These are phyloP conservation scores for Buxus sempervirens DNA, from an alignment of 164 flowering plant genomes.

Conservation along the genomic window DNA sequence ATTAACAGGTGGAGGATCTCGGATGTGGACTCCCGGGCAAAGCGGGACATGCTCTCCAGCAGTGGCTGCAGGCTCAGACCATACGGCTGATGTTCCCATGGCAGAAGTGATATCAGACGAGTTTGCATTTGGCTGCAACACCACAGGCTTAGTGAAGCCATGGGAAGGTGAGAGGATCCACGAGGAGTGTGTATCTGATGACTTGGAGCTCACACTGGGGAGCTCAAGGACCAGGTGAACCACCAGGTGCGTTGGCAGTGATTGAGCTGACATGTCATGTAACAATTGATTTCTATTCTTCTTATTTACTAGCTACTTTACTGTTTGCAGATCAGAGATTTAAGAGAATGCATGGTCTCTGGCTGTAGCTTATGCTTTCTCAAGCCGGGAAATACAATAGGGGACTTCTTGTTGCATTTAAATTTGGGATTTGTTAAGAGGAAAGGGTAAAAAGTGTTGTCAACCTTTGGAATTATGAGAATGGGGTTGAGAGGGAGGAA, in stretches of 20 bases:
- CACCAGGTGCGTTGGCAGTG: conserved; percentile 40
- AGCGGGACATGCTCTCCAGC: conserved; percentile 97
- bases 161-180: conserved; percentile 99
- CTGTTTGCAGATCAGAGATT: conserved; percentile 24
- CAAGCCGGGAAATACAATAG: conserved; percentile 4
- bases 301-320: conserved; percentile 4
- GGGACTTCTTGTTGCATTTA: background rate
- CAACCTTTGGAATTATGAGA: no score
- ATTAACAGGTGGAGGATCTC: conserved; percentile 55
- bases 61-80: conserved; percentile 53
- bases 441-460: background rate
- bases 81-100: conserved; percentile 77
- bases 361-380: conserved; percentile 8
- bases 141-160: conserved; percentile 68
- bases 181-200: conserved; percentile 86
- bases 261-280: background rate
- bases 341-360: background rate
- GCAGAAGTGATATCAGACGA: conserved; percentile 70
- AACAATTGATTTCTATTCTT: background rate
- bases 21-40: conserved; percentile 96
- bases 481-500: background rate
- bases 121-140: conserved; percentile 82
- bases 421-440: background rate
- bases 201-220: conserved; percentile 92
- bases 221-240: conserved; percentile 31